Evolutionary conservation across 371 early-diverging fungal species (phyloP), one percentile per base, ranked within the genome.

Genomic region (Lichtheimia corymbifera): DNA sequence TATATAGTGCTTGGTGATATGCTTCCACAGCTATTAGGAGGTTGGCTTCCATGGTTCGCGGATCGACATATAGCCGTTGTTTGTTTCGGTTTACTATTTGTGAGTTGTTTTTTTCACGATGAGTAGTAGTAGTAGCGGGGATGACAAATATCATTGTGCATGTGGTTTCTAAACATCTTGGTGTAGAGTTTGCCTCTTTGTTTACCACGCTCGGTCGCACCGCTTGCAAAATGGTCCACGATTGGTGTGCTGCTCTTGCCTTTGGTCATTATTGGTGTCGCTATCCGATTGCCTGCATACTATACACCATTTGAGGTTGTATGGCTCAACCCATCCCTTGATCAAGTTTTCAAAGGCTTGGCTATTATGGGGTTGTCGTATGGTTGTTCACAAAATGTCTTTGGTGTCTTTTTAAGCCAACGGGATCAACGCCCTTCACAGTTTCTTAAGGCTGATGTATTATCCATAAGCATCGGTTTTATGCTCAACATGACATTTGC

Each of bases 321-420:
- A 6, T 74, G 71, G 27, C 59, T 70, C 44, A 30, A 50, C 12
- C 43, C 66, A 14, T 62, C 72, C 0, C 25, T 55, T 41, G 35
- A 13, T 12, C 35, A 50, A n/a, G 57, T 67, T 55, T 76, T 76
- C 58, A 65, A 66, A 47, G 76, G 76, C 3, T 58, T 85, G 17
- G 82, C 83, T 3, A 81, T 85, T 40, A 71, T 83, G 70, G 74
- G 77, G 9, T 70, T 85, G 20, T 73, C 83, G 1, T 82, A 83
- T 70, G 72, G 79, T 17, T 84, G 80, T 17, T 54, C 80, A 1
- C 86, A 84, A 55, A 79, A 80, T 30, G 71, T 82, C 2, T 82
- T 84, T 62, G 67, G 77, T 28, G 73, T 79, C 41, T 84, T 73
- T 58, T 57, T 72, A 12, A 68, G 76, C 15, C 65, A 72, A 55